Evolutionary conservation across 441 rosid genomes (phyloP), one percentile per base, ranked within the genome.

Genomic region (Pelargonium citronellum): DNA sequence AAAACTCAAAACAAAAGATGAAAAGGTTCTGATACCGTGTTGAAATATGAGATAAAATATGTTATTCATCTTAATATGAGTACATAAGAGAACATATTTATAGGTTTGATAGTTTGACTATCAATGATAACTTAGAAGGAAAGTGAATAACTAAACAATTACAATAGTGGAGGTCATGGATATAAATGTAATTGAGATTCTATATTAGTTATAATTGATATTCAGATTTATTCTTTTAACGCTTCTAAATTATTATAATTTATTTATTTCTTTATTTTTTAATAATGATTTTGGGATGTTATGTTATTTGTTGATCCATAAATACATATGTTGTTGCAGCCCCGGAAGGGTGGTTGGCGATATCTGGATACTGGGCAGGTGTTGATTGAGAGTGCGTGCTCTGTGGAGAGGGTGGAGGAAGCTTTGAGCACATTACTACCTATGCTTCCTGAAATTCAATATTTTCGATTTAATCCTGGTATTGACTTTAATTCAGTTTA

Each of bases 321-420:
- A 67, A 7, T 44, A 27, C 70, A 55, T 69, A 64, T 75, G 65
- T 65, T 77, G 9, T 13, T 81, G 69, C 77, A 91, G 99, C 89
- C 79, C 46, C 86, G 99, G 73, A 95, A 83, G 86, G 99, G 97
- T 13, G 99, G 99, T 70, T 95, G 99, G 99, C 96, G 97, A 66
- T 92, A 95, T 82, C 79, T 95, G 69, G 99, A 95, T 80, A 95
- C 98, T 8, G 97, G 99, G 30, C 99, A 95, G 82, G 97, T 95
- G 73, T 82, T 95, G 77, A 89, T 95, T 81, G 99, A 95, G 85
- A 95, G 97, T 81, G 94, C 99, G 13, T 91, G 99, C 87, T 90
- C 97, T 49, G 97, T 91, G 74, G 99, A 95, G 69, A 82, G 99
- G 17, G 96, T 88, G 60, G 98, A 95, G 83, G 99, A 95, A 88